Conservation (phyloP, 345 rosid species). For the Bruguiera parviflora region DNA sequence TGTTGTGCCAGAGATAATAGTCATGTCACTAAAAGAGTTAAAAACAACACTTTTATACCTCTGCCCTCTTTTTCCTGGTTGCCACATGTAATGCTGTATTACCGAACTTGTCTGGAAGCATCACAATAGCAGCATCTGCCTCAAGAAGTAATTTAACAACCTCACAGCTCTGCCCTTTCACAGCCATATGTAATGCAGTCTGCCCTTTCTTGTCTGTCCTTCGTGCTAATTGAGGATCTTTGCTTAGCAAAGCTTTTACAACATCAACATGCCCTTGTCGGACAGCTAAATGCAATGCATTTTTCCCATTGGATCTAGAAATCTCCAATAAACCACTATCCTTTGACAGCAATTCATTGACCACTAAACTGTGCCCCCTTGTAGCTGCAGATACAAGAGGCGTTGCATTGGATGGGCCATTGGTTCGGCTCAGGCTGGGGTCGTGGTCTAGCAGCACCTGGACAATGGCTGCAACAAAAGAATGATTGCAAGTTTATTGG, state of each 20-base stretch:
- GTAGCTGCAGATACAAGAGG: constrained; percentile 88
- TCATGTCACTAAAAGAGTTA: constrained; percentile 2
- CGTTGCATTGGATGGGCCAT: constrained; percentile 79
- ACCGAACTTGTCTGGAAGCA: constrained; percentile 90
- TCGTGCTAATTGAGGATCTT: constrained; percentile 85
- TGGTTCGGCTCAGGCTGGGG: constrained; percentile 64
- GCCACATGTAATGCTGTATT: constrained; percentile 94
- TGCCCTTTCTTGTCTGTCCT: constrained; percentile 94
- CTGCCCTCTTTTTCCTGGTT: constrained; percentile 79
- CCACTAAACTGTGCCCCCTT: constrained; percentile 87
- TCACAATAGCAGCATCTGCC: constrained; percentile 94
- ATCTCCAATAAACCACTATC: constrained; percentile 70
- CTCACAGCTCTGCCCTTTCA: constrained; percentile 81
- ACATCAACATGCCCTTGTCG: constrained; percentile 84
- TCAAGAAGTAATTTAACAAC: constrained; percentile 85
- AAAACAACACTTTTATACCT: constrained; percentile 43
- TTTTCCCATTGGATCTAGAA: constrained; percentile 79
- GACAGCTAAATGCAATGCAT: constrained; percentile 88
- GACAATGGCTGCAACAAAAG: constrained; percentile 62
- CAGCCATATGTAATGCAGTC: constrained; percentile 96
- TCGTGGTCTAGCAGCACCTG: constrained; percentile 82
- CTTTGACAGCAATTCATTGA: constrained; percentile 69
- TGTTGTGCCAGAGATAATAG: too few relatives aligned
- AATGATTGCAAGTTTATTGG: neutral
- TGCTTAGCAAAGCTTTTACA: constrained; percentile 61